Evolutionary conservation across 192 early-diverging fungal species (phyloP).

Genomic region (Coemansia sp.): DNA sequence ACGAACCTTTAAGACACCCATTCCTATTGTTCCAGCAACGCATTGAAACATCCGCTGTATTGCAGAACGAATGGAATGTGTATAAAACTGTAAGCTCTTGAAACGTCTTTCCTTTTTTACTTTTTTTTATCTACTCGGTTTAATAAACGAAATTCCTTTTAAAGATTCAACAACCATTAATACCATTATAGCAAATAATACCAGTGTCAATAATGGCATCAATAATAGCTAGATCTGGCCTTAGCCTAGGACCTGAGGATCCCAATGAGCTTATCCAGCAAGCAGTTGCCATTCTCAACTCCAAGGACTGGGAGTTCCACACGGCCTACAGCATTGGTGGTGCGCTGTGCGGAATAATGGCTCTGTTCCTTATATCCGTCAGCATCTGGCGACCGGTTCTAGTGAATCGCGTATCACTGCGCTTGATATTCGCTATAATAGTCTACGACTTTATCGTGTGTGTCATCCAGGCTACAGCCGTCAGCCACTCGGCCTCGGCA

Average conservation of each 20-base stretch:
- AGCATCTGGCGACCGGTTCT: constrained; percentile 31
- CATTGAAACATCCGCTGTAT: too few relatives aligned
- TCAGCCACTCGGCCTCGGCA: neutral
- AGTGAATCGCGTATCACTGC: constrained; percentile 32
- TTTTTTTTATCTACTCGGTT: too few relatives aligned
- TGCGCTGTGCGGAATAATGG: constrained; percentile 18
- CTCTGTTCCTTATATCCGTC: constrained; percentile 17
- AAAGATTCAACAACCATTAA: too few relatives aligned
- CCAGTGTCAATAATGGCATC: neutral
- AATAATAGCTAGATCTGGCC: neutral
- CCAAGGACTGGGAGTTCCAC: constrained; percentile 4
- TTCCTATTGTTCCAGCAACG: too few relatives aligned
- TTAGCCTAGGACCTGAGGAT: neutral
- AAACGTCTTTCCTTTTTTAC: too few relatives aligned
- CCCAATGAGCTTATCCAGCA: neutral
- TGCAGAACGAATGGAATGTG: too few relatives aligned
- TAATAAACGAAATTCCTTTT: too few relatives aligned
- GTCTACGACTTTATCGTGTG: constrained; percentile 31
- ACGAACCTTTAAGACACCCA: too few relatives aligned
- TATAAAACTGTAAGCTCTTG: too few relatives aligned
- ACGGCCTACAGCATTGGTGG: constrained; percentile 4
- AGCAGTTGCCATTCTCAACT: constrained; percentile 5
- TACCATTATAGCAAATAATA: too few relatives aligned
- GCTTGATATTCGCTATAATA: constrained; percentile 28
- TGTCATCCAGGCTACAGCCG: constrained; percentile 8